phyloP scores from a whole-genome alignment of 2,329 filamentous ascomycete genomes.

The Thyridium curvatum region DNA sequence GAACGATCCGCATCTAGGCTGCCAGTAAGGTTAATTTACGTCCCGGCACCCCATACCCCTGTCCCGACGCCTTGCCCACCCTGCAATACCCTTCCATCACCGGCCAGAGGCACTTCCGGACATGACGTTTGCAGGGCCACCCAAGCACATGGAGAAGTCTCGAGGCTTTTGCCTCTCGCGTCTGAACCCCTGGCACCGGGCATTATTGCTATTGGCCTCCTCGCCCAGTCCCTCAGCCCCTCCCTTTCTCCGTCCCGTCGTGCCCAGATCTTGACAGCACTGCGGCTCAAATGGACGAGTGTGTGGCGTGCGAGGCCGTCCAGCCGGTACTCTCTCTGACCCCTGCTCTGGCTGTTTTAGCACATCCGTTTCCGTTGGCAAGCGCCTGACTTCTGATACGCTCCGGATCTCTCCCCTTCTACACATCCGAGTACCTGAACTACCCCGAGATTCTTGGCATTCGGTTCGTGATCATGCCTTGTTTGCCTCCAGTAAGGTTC shows the following conservation, averaged over 20 bases:
- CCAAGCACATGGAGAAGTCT: slow-evolving; percentile 4
- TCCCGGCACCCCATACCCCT: neutral
- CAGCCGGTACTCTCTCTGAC: neutral
- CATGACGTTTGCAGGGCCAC: slow-evolving; percentile 12
- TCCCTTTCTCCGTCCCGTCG: too few relatives aligned
- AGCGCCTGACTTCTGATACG: slow-evolving; percentile 30
- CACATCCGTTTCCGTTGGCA: slow-evolving; percentile 18
- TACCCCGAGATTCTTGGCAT: slow-evolving; percentile 22
- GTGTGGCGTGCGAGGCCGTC: too few relatives aligned
- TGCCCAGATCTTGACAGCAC: too few relatives aligned
- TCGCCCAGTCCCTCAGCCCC: too few relatives aligned
- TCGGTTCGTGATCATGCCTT: slow-evolving; percentile 18
- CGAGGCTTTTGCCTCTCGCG: slow-evolving; percentile 7
- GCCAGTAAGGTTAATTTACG: slow-evolving; percentile 12
- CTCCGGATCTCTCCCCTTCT: slow-evolving; percentile 29
- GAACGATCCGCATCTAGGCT: slow-evolving; percentile 6
- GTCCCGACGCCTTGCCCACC: slow-evolving; percentile 1
- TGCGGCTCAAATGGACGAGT: too few relatives aligned
- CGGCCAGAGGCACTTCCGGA: slow-evolving; percentile 17
- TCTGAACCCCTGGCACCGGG: too few relatives aligned
- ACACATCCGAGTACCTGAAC: slow-evolving; percentile 26
- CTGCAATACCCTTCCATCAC: slow-evolving; percentile 5
- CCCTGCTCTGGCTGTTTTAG: slow-evolving; percentile 20
- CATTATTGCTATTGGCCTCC: neutral
- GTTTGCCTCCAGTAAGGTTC: slow-evolving; percentile 4